These are phyloP conservation scores for Leptodermis oblonga DNA, from an alignment of 257 asterid species.

Conservation along the genomic window DNA sequence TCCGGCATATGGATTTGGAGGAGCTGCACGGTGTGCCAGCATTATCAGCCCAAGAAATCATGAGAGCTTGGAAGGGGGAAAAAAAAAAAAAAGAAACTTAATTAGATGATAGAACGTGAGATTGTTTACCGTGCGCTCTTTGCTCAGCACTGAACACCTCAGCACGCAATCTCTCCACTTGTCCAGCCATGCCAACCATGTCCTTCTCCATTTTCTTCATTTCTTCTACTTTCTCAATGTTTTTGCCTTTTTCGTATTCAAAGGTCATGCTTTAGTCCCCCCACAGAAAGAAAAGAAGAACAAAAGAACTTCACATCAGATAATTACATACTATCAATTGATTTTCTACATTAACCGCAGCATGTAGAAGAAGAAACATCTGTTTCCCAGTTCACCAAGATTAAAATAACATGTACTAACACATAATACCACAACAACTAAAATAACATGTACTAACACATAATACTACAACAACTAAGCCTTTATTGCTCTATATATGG, in stretches of 20 bases:
- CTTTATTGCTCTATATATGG: too few species aligned
- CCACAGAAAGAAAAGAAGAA: background rate
- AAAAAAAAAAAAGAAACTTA: background rate
- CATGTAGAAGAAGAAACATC: background rate
- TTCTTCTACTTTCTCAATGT: conserved; percentile 59
- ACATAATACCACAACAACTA: too few species aligned
- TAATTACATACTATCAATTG: background rate
- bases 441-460: too few species aligned
- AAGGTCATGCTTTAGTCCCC: conserved; percentile 52
- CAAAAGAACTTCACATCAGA: background rate
- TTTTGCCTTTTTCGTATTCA: conserved; percentile 62
- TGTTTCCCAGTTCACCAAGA: background rate
- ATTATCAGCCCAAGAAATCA: conserved; percentile 11
- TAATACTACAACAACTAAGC: too few species aligned
- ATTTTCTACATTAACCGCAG: background rate
- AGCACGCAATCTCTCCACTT: conserved; percentile 59
- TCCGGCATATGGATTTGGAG: conserved; percentile 25
- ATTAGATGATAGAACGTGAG: conserved; percentile 9
- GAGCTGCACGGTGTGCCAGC: conserved; percentile 33
- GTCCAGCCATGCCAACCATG: conserved; percentile 48
- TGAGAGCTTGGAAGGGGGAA: background rate
- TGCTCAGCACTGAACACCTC: conserved; percentile 47
- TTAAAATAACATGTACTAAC: too few species aligned
- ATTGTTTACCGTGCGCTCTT: conserved; percentile 51
- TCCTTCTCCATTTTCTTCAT: conserved; percentile 68